Percentiles rank a stretch among this genome's conserved stretches.
Conservation (phyloP, 2,329 filamentous ascomycete species). For the Monilinia vaccinii-corymbosi region DNA sequence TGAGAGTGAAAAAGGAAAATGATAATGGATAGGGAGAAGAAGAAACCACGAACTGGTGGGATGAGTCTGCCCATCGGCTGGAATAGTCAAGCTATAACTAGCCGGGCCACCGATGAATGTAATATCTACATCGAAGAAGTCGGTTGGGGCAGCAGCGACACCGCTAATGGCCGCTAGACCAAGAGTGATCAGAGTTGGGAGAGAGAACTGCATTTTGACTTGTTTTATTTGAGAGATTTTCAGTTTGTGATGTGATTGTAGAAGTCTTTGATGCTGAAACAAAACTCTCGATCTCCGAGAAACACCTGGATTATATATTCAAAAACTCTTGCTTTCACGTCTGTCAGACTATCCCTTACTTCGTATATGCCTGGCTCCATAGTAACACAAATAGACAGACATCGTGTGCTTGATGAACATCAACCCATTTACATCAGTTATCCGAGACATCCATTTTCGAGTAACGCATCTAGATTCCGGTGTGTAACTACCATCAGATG, state of each 20-base stretch:
- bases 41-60: neutral
- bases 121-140: neutral
- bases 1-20: too few species aligned
- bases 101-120: neutral
- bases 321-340: neutral
- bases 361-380: neutral
- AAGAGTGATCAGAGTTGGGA: neutral
- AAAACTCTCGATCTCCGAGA: neutral
- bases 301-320: neutral
- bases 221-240: neutral
- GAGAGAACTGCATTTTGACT: conserved; percentile 5
- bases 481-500: neutral
- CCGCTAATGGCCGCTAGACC: neutral
- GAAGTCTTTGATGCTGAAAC: neutral
- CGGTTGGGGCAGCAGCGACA: neutral
- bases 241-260: neutral
- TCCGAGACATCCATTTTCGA: neutral
- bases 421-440: neutral
- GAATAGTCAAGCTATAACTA: neutral
- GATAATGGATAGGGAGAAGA: neutral
- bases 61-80: neutral
- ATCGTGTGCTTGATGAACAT: neutral
- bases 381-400: neutral
- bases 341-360: neutral
- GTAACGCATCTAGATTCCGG: neutral